These are phyloP conservation scores for Perkinsus marinus DNA, from an alignment of 169 alveolate species.

Conservation along the genomic window DNA sequence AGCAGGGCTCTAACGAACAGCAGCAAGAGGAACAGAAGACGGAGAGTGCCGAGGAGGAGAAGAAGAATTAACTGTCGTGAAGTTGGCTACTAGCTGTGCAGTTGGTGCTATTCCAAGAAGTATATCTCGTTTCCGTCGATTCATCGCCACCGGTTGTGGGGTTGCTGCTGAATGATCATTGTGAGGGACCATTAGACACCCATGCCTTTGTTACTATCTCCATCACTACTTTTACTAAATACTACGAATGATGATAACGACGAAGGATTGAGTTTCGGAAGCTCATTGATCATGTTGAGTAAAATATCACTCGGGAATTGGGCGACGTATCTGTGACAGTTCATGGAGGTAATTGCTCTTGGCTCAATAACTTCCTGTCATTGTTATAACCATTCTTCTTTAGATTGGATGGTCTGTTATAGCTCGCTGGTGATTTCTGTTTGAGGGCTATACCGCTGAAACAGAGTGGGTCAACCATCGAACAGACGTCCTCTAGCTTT, in stretches of 20 bases:
- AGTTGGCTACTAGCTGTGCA: no score
- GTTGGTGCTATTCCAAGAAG: background rate
- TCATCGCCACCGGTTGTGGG: background rate
- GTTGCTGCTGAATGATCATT: background rate
- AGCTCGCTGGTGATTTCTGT: no score
- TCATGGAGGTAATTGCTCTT: no score
- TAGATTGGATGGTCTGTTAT: no score
- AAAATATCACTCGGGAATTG: no score
- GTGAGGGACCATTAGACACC: background rate
- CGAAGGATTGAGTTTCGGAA: background rate
- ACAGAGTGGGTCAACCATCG: no score
- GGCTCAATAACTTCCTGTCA: no score
- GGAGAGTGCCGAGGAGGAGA: constrained; percentile 27
- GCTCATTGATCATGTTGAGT: background rate
- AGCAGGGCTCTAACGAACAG: constrained; percentile 33
- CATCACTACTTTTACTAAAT: background rate
- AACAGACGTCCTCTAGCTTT: no score
- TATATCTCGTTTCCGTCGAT: background rate
- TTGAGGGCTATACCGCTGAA: no score
- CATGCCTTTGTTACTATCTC: background rate
- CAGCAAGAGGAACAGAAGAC: constrained; percentile 34
- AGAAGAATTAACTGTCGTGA: constrained; percentile 7
- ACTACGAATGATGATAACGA: background rate
- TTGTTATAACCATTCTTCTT: no score
- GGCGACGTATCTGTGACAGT: no score